Base-by-base conservation (phyloP, 768 basidiomycete genomes). In the Tylopilus plumbeoviolaceoides region DNA sequence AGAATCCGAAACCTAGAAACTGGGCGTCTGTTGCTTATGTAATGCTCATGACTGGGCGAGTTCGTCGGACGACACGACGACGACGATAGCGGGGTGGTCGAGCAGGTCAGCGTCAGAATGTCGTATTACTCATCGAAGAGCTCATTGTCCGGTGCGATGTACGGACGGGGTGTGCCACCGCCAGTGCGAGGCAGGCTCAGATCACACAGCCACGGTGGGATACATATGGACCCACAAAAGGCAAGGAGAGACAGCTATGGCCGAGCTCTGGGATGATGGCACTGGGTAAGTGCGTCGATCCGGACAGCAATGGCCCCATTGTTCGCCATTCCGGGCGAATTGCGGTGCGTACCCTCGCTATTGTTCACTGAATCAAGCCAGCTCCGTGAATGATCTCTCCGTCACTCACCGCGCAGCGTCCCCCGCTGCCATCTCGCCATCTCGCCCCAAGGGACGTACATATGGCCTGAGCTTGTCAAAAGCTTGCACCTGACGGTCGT, bases 151-250 rank as follows among this genome's bases (percentile, higher is more conserved):
- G 40, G 20, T 39, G 27, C 31, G 23, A 25, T 21, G 15, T 15
- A 41, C 18, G 41, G 31, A n/a, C 43, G 43, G 23, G 3, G 23
- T 23, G 23, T 18, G 41, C 15, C 23, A 10, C 25, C 23, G 23
- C 14, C 1, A n/a, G 43, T 20, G 14, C n/a, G 33, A 8, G 39
- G 20, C 39, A 14, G 38, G 18, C 38, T n/a, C 33, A 30, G 30
- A 44, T 48, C 38, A 56, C 66, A 67, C 73, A 70, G 73, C 74
- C 74, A 75, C 17, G 39, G 51, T 47, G 56, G 72, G 72, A 76
- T 63, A 69, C 56, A 75, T 69, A 71, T 68, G 63, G 74, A 69
- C 67, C 72, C 62, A 69, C 71, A 75, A 74, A 59, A 63, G 64
- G 58, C 52, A 65, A 66, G 47, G 47, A 8, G 14, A 33, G 33